phyloP scores from a whole-genome alignment of 805 yeast genomes.

The Metschnikowia peoriensis region DNA sequence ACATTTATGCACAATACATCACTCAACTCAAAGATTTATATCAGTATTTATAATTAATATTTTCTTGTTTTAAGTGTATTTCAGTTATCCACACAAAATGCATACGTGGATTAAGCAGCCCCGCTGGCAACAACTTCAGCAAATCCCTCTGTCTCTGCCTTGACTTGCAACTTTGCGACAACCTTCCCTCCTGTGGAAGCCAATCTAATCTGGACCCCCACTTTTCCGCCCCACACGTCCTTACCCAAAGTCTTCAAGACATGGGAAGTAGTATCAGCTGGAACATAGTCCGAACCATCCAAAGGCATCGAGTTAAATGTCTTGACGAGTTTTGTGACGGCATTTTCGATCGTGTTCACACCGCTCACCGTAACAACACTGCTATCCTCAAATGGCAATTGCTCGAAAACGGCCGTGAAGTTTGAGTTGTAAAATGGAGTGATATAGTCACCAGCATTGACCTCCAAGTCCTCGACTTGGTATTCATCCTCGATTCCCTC shows the following conservation, averaged over 20 bases:
- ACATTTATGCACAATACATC: too few species aligned
- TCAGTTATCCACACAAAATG: background rate
- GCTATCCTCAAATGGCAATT: constrained; percentile 56
- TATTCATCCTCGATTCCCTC: constrained; percentile 94
- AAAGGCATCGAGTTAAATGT: constrained; percentile 56
- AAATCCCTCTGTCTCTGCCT: constrained; percentile 41
- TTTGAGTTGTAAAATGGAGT: constrained; percentile 74
- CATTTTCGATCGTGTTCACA: constrained; percentile 32
- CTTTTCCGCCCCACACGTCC: constrained; percentile 58
- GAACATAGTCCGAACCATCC: constrained; percentile 69
- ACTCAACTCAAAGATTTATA: background rate
- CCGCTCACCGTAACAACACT: constrained; percentile 66
- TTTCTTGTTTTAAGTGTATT: background rate
- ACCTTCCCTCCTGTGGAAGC: constrained; percentile 56
- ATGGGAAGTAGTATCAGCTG: constrained; percentile 60
- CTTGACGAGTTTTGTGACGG: constrained; percentile 50
- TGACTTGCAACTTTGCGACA: constrained; percentile 56
- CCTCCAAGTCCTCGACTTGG: constrained; percentile 75
- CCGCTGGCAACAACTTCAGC: constrained; percentile 18
- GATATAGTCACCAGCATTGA: constrained; percentile 80
- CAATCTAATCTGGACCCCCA: constrained; percentile 49
- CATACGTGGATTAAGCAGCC: constrained; percentile 1
- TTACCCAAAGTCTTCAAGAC: constrained; percentile 81
- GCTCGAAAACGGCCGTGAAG: constrained; percentile 73
- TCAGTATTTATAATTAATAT: background rate